These are phyloP conservation scores for Colletotrichum camelliae DNA, from an alignment of 2,329 filamentous ascomycete species.

Conservation along the genomic window DNA sequence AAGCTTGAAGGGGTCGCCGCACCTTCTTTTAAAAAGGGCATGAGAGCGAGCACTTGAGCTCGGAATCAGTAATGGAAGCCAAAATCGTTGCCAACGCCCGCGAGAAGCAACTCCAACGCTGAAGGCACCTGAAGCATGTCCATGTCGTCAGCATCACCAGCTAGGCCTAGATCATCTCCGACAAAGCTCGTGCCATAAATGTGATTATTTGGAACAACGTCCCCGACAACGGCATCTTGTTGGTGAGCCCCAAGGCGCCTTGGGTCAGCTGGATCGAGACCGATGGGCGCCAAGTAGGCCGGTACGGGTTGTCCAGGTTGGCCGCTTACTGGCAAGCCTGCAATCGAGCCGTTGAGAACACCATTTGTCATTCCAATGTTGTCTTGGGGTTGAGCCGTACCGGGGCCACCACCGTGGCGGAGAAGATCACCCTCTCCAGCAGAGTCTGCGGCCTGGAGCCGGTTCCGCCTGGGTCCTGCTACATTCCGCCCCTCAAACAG, in stretches of 20 bases:
- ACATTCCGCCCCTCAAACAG: conserved; percentile 29
- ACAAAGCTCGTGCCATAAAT: background rate
- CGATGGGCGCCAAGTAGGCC: background rate
- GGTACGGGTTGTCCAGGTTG: background rate
- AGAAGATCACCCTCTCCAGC: background rate
- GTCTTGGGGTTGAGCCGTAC: background rate
- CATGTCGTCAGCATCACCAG: conserved; percentile 15
- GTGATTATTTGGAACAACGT: background rate
- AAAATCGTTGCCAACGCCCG: conserved; percentile 26
- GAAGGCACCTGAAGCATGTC: conserved; percentile 31
- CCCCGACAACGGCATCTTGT: background rate
- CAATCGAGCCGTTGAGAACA: background rate
- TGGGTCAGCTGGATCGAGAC: background rate
- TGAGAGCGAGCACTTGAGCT: background rate
- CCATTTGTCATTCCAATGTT: background rate
- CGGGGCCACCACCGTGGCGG: background rate
- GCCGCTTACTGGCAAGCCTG: background rate
- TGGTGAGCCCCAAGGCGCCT: background rate
- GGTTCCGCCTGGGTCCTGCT: background rate
- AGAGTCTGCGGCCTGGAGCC: no score
- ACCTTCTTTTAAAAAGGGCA: background rate
- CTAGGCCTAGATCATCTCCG: conserved; percentile 11
- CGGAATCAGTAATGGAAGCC: background rate
- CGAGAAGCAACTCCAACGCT: conserved; percentile 35
- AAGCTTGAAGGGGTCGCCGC: background rate